A percentile compares a stretch with the other conserved stretches of the same genome.
These are phyloP conservation scores for Aspergillus sparsus DNA, from an alignment of 495 filamentous ascomycete species.

Conservation along the genomic window DNA sequence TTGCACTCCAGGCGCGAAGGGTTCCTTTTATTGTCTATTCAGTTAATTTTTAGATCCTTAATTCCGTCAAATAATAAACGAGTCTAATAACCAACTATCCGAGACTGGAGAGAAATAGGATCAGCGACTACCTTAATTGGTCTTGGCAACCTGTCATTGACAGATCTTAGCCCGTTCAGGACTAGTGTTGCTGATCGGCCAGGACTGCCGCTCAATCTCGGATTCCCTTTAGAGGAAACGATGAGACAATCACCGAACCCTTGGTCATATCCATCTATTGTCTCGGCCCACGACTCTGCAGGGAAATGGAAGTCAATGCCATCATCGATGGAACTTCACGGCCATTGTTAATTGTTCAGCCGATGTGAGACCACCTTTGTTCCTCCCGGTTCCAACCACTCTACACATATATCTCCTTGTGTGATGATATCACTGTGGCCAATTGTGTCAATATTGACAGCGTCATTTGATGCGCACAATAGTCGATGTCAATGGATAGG, in stretches of 20 bases:
- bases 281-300: not conserved
- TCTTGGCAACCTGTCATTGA: not conserved
- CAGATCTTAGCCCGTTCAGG: not conserved
- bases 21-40: too few species aligned
- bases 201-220: not conserved
- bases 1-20: too few species aligned
- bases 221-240: not conserved
- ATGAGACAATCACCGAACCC: not conserved
- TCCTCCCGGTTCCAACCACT: not conserved
- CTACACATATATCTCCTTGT: not conserved
- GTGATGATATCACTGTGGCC: constrained; percentile 20
- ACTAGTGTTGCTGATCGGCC: not conserved
- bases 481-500: constrained; percentile 1
- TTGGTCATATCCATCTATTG: not conserved
- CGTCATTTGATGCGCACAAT: constrained; percentile 5
- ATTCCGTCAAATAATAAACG: too few species aligned
- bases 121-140: not conserved
- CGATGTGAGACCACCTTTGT: not conserved
- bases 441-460: constrained; percentile 4
- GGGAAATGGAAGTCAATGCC: too few species aligned
- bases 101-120: too few species aligned
- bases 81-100: too few species aligned
- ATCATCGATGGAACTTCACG: too few species aligned
- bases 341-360: too few species aligned
- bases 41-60: too few species aligned